Base-by-base conservation (phyloP, 2,329 filamentous ascomycete genomes). In the Cercospora brassicicola region DNA sequence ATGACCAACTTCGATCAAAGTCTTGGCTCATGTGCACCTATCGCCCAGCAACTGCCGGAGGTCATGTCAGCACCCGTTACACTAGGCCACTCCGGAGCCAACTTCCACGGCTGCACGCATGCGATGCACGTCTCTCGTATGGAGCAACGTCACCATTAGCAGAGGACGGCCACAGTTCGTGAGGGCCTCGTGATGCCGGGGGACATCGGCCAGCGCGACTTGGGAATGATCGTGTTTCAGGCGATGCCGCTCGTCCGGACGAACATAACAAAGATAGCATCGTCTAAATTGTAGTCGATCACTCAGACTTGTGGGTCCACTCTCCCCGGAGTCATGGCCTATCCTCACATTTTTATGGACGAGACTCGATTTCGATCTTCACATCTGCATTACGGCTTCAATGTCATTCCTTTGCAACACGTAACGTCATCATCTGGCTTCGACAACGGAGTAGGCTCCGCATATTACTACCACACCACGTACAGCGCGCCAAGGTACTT, bases 21-120 rank as follows among this genome's bases (percentile, higher is more conserved):
- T 48, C 59, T 62, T 62, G 60, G 60, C 60, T 62, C 45, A 62
- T 62, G 42, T 62, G 26, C 39, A 48, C 60, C 60, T 53, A 62
- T 53, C 39, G 28, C 45, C 11, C 39, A 36, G 45, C 60, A 33
- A 48, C 30, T 55, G 20, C 26, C 13, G 51, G 61, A 56, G 48
- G 48, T 63, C 61, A 63, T 63, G 30, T 39, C 61, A 56, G 30
- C 42, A 20, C 18, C 45, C n/a, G 61, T 63, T 36, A 11, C 28
- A 63, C 61, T 1, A 36, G 20, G 11, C n/a, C 48, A 33, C 28
- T 28, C 18, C 45, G 42, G 48, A 26, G 15, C n/a, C 18, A 26
- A 15, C 28, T 63, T 48, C 61, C 45, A 23, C 61, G 30, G 61
- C 31, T 53, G n/a, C 23, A 7, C 30, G 61, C 45, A 56, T 39